These are phyloP conservation scores for Bocquillonia castaneifolia DNA, from an alignment of 441 rosid genomes.

Conservation along the genomic window DNA sequence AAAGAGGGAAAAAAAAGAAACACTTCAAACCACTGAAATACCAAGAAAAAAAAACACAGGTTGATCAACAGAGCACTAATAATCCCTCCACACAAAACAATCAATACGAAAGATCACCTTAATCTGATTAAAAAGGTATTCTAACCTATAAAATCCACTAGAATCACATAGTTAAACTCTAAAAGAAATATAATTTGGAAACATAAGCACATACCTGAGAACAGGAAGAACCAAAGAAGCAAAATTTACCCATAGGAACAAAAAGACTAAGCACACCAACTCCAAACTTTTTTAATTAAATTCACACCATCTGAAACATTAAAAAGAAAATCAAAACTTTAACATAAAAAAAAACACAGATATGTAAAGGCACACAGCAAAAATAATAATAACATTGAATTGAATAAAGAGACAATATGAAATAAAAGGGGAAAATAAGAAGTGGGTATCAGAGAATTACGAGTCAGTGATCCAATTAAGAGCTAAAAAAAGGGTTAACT, in stretches of 20 bases:
- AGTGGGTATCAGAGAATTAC: slow-evolving; percentile 35
- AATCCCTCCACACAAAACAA: slow-evolving; percentile 6
- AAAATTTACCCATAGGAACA: slow-evolving; percentile 51
- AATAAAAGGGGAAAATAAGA: slow-evolving; percentile 13
- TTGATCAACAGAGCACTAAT: slow-evolving; percentile 1
- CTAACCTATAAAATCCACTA: neutral
- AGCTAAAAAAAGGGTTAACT: slow-evolving; percentile 11
- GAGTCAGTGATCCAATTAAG: slow-evolving; percentile 20
- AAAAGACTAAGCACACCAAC: slow-evolving; percentile 20
- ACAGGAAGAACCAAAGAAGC: slow-evolving; percentile 59
- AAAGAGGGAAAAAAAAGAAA: no score
- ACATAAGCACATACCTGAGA: slow-evolving; percentile 7
- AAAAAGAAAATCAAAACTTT: slow-evolving; percentile 18
- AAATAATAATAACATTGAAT: slow-evolving; percentile 3
- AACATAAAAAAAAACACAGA: slow-evolving; percentile 4
- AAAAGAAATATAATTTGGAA: slow-evolving; percentile 11
- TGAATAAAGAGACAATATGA: slow-evolving; percentile 24
- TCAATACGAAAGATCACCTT: slow-evolving; percentile 13
- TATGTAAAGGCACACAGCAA: slow-evolving; percentile 17
- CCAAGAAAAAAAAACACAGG: neutral
- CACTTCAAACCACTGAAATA: slow-evolving; percentile 7
- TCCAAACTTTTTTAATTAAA: slow-evolving; percentile 29
- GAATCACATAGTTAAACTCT: slow-evolving; percentile 16
- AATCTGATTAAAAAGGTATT: slow-evolving; percentile 7
- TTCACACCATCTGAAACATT: slow-evolving; percentile 28